These are phyloP conservation scores for Hyphodiscus hymeniophilus DNA, from an alignment of 495 filamentous ascomycete genomes.

Conservation along the genomic window DNA sequence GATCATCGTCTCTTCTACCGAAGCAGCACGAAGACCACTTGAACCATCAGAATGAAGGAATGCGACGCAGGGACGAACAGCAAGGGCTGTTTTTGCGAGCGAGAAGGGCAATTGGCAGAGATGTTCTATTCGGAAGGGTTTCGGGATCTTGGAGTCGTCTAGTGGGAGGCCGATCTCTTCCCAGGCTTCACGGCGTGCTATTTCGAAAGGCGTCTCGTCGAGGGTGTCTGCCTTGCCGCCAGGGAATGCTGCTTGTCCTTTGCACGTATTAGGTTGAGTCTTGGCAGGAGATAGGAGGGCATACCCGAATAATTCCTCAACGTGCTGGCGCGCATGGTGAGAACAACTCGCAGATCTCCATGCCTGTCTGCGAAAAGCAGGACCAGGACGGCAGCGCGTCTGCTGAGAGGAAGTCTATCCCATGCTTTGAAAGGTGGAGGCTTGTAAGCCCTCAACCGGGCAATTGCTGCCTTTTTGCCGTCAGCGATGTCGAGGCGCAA, in stretches of 20 bases:
- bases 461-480: slow-evolving; percentile 58
- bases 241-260: slow-evolving; percentile 78
- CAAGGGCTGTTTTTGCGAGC: slow-evolving; percentile 72
- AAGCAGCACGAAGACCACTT: slow-evolving; percentile 5
- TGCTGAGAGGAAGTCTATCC: slow-evolving; percentile 54
- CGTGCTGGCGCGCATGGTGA: slow-evolving; percentile 76
- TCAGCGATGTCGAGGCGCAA: slow-evolving; percentile 22
- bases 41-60: slow-evolving; percentile 53
- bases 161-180: slow-evolving; percentile 86
- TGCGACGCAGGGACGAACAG: slow-evolving; percentile 79
- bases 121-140: slow-evolving; percentile 71
- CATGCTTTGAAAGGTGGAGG: slow-evolving; percentile 46
- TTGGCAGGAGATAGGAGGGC: background rate
- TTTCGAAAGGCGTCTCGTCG: slow-evolving; percentile 50
- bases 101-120: slow-evolving; percentile 74
- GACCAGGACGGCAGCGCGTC: slow-evolving; percentile 76
- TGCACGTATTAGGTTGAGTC: too few relatives aligned
- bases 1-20: slow-evolving; percentile 57
- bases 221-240: slow-evolving; percentile 56
- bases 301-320: slow-evolving; percentile 47
- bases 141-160: slow-evolving; percentile 50
- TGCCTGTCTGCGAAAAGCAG: slow-evolving; percentile 73
- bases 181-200: slow-evolving; percentile 77
- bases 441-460: slow-evolving; percentile 64
- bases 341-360: slow-evolving; percentile 71